Evolutionary conservation across 345 rosid genomes (phyloP).

Genomic region (Linum trigynum): DNA sequence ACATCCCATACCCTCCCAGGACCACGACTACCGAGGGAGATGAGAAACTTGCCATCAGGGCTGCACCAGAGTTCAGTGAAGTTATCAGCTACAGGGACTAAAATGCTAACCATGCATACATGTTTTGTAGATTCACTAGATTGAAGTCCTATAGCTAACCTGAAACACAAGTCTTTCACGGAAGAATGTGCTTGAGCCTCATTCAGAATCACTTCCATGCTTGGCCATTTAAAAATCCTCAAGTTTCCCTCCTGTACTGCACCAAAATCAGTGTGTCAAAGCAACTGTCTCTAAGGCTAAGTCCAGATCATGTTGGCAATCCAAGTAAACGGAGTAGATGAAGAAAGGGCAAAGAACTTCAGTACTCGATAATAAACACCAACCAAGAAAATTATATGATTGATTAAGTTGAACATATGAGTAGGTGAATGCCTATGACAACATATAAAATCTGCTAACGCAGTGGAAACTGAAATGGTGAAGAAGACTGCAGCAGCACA

Average conservation of each 20-base stretch:
- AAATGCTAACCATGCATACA: background rate
- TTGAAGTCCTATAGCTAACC: constrained; percentile 28
- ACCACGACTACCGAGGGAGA: constrained; percentile 55
- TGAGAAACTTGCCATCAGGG: constrained; percentile 71
- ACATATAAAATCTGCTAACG: no score
- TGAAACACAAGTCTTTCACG: constrained; percentile 67
- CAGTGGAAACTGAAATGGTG: no score
- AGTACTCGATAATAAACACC: no score
- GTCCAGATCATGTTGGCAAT: no score
- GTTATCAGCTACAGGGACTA: background rate
- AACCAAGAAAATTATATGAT: no score
- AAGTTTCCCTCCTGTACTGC: constrained; percentile 84
- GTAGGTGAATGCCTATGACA: no score
- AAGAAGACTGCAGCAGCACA: background rate
- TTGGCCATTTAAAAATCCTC: constrained; percentile 83
- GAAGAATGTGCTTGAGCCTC: constrained; percentile 59
- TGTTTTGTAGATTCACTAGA: background rate
- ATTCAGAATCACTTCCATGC: constrained; percentile 55
- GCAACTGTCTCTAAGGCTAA: no score
- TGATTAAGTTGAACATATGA: no score
- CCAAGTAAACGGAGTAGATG: no score
- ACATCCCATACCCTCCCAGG: constrained; percentile 89
- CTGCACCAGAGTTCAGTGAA: constrained; percentile 34
- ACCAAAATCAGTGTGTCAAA: constrained; percentile 35
- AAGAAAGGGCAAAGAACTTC: no score